Percentiles rank a stretch among this genome's conserved stretches.
These are phyloP conservation scores for Lasiosphaeris hirsuta DNA, from an alignment of 495 filamentous ascomycete species.

Conservation along the genomic window DNA sequence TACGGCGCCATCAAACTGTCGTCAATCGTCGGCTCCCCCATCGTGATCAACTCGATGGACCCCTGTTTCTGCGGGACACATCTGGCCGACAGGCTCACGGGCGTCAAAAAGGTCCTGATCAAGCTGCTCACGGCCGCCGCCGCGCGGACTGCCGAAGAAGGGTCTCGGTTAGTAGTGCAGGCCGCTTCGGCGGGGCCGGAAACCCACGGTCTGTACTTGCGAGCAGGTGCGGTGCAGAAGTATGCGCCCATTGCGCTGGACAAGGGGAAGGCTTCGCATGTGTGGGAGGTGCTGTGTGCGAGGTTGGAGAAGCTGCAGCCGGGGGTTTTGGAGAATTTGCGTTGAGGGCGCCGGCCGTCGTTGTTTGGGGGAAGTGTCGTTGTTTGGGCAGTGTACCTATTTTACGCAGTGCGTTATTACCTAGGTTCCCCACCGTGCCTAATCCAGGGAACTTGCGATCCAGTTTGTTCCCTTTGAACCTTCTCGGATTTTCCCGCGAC, in stretches of 20 bases:
- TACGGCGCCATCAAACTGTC: slow-evolving; percentile 10
- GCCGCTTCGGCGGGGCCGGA: slow-evolving; percentile 15
- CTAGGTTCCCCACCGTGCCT: too few relatives aligned
- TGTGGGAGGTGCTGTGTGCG: slow-evolving; percentile 12
- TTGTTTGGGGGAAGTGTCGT: too few relatives aligned
- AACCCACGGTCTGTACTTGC: slow-evolving; percentile 20
- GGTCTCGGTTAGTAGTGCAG: slow-evolving; percentile 14
- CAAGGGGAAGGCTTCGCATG: background rate
- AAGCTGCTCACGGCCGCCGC: slow-evolving; percentile 38
- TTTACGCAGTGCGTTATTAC: too few relatives aligned
- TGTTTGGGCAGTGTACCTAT: too few relatives aligned
- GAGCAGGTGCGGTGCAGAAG: slow-evolving; percentile 3
- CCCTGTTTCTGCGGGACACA: slow-evolving; percentile 21
- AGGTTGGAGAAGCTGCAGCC: slow-evolving; percentile 10
- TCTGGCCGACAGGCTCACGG: background rate
- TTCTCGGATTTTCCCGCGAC: too few relatives aligned
- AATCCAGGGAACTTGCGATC: too few relatives aligned
- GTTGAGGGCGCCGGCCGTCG: background rate
- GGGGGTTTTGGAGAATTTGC: background rate
- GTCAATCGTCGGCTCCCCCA: slow-evolving; percentile 10
- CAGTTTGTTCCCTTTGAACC: too few relatives aligned
- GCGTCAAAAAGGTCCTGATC: slow-evolving; percentile 24
- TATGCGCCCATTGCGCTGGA: slow-evolving; percentile 7
- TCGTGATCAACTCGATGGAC: slow-evolving; percentile 21
- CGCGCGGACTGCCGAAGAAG: slow-evolving; percentile 29